phyloP scores from a whole-genome alignment of 2,329 filamentous ascomycete species.

The Huntiella omanensis region DNA sequence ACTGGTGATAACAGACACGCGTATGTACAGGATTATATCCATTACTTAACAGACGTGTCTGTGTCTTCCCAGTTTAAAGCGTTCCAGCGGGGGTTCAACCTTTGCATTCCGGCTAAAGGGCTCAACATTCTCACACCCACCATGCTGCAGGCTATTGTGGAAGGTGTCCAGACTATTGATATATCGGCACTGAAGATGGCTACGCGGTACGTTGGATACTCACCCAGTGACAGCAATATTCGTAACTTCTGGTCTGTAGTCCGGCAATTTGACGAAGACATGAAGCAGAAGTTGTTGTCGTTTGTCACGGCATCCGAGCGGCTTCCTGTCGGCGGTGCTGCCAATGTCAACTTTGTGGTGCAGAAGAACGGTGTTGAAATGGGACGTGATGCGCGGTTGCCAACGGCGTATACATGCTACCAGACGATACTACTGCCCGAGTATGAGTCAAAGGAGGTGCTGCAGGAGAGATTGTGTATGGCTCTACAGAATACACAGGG shows the following conservation, averaged over 20 bases:
- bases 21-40: slow-evolving; percentile 72
- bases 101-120: slow-evolving; percentile 52
- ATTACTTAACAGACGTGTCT: slow-evolving; percentile 63
- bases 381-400: slow-evolving; percentile 38
- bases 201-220: slow-evolving; percentile 68
- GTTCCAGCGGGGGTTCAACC: slow-evolving; percentile 63
- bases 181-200: slow-evolving; percentile 51
- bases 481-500: slow-evolving; percentile 77
- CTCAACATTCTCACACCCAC: slow-evolving; percentile 52
- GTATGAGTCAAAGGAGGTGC: slow-evolving; percentile 50
- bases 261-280: slow-evolving; percentile 41
- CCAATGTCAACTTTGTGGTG: slow-evolving; percentile 66
- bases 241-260: slow-evolving; percentile 74
- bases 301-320: slow-evolving; percentile 91
- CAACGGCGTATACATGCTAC: slow-evolving; percentile 86
- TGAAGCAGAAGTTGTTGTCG: slow-evolving; percentile 63
- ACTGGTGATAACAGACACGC: slow-evolving; percentile 60
- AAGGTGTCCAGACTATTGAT: slow-evolving; percentile 69
- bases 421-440: slow-evolving; percentile 71
- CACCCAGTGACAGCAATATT: slow-evolving; percentile 48
- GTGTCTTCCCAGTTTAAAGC: slow-evolving; percentile 60
- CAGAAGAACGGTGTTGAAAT: slow-evolving; percentile 54
- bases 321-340: slow-evolving; percentile 70
- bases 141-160: slow-evolving; percentile 58
- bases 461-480: slow-evolving; percentile 60